phyloP scores from a whole-genome alignment of 371 early-diverging fungal genomes.

The Rhizopus sp. region DNA sequence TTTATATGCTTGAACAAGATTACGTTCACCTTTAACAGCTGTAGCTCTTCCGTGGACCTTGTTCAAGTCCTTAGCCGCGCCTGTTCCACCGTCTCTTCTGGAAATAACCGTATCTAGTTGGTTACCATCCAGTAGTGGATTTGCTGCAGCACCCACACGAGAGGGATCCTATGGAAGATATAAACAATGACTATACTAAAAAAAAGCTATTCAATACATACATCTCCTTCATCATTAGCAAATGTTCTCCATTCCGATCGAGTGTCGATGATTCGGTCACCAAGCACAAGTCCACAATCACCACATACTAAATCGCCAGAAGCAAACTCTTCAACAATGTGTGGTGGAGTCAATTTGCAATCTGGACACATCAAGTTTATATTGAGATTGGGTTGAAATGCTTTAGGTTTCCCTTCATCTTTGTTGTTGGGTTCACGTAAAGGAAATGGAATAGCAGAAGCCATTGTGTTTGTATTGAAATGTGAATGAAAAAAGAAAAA shows the following conservation, averaged over 20 bases:
- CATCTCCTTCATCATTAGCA: constrained; percentile 91
- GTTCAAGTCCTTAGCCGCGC: constrained; percentile 71
- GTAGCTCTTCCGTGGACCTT: constrained; percentile 77
- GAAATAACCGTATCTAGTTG: constrained; percentile 93
- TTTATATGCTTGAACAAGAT: constrained; percentile 89
- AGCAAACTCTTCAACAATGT: constrained; percentile 97
- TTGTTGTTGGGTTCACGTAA: constrained; percentile 31
- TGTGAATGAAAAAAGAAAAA: neutral
- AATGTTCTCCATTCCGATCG: constrained; percentile 99
- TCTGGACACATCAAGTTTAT: constrained; percentile 75
- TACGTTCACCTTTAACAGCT: constrained; percentile 76
- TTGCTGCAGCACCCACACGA: constrained; percentile 97
- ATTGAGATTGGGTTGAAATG: constrained; percentile 60
- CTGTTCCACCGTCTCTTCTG: constrained; percentile 79
- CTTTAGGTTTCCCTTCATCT: constrained; percentile 27
- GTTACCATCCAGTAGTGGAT: constrained; percentile 86
- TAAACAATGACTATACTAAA: constrained; percentile 6
- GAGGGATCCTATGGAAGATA: constrained; percentile 80
- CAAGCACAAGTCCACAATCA: constrained; percentile 96
- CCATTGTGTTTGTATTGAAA: constrained; percentile 20
- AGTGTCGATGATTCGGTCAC: constrained; percentile 98
- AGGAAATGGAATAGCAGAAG: constrained; percentile 38
- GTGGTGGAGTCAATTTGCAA: constrained; percentile 85
- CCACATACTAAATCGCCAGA: constrained; percentile 96
- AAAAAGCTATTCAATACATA: constrained; percentile 30